Base-by-base conservation (phyloP, 179 eudicot species). In the Carnegiea gigantea region DNA sequence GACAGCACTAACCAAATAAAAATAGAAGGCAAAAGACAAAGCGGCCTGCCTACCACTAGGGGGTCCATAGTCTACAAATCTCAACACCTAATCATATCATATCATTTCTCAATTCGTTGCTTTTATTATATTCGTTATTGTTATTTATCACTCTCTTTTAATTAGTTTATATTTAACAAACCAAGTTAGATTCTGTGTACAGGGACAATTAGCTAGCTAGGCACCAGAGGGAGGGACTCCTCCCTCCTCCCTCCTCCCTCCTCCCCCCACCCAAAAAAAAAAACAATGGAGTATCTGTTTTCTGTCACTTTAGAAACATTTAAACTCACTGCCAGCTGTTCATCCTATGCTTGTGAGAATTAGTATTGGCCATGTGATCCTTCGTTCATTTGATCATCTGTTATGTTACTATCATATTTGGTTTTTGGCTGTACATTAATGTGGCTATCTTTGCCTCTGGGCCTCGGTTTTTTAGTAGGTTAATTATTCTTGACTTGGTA, bases 1-100 rank as follows among this genome's bases (percentile, higher is more conserved):
- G 85, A 85, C 82, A 89, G 86, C 89, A 87, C 89, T 87, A 82
- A 87, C 76, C 79, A 87, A 80, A 75, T 80, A 75, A 77, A 77
- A 75, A 78, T 75, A 53, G 36, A 75, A 59, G 71, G 54, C 33
- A 40, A 77, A 60, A 60, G 72, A 40, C 54, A 77, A 77, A 64
- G 73, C 73, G 33, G 73, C 73, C 20, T 70, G 73, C 73, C 44
- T 70, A 70, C 43, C 73, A 70, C 46, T 36, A 70, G 73, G 73
- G 73, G 73, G 46, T 70, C 73, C 87, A 86, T 80, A 62, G 82
- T 81, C 86, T 83, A 82, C 80, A 88, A 89, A 83, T 82, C 88
- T 87, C 84, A 79, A 88, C 87, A 83, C 86, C 84, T 84, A 90
- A 85, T 83, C 84, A 85, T 86, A 13, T 68, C 71, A 65, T 65